A percentile compares a stretch with the other conserved stretches of the same genome.
Evolutionary conservation across 2,329 filamentous ascomycete genomes (phyloP).

Genomic region (Paecilomyces dactylethromorphus): DNA sequence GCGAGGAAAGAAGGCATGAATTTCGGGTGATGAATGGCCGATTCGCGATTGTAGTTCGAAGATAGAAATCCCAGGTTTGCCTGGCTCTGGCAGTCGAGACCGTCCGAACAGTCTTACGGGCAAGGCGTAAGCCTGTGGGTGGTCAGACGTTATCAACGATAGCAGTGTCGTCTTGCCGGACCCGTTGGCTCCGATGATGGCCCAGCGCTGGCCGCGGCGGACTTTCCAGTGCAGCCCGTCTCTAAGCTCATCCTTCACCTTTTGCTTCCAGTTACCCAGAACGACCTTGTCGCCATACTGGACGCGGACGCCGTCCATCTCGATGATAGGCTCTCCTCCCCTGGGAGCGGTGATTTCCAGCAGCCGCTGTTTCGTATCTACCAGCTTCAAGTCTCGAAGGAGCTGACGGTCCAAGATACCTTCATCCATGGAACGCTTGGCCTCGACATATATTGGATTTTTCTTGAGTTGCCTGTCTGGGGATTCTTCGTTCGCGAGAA

Average conservation of each 20-base stretch:
- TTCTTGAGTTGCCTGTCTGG: conserved; percentile 4
- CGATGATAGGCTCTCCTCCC: conserved; percentile 65
- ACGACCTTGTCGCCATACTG: conserved; percentile 71
- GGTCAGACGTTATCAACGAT: conserved; percentile 88
- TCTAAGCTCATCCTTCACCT: conserved; percentile 42
- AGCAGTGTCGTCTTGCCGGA: conserved; percentile 94
- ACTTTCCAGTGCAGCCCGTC: conserved; percentile 77
- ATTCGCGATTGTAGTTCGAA: conserved; percentile 89
- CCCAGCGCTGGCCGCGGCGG: conserved; percentile 78
- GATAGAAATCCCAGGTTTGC: conserved; percentile 69
- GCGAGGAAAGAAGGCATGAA: conserved; percentile 87
- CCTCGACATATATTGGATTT: conserved; percentile 6
- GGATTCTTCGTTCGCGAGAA: conserved; percentile 6
- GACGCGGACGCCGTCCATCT: conserved; percentile 81
- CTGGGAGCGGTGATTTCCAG: conserved; percentile 5
- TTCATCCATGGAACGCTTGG: conserved; percentile 10
- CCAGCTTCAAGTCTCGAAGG: conserved; percentile 16
- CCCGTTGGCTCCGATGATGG: conserved; percentile 85
- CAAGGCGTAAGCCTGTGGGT: conserved; percentile 86
- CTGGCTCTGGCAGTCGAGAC: conserved; percentile 68
- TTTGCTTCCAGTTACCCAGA: conserved; percentile 72
- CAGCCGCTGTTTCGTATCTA: conserved; percentile 11
- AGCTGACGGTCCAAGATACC: conserved; percentile 18
- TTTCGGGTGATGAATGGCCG: conserved; percentile 88
- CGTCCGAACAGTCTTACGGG: conserved; percentile 82